phyloP scores from a whole-genome alignment of 306 rosid genomes.

The Lathyrus sativus region DNA sequence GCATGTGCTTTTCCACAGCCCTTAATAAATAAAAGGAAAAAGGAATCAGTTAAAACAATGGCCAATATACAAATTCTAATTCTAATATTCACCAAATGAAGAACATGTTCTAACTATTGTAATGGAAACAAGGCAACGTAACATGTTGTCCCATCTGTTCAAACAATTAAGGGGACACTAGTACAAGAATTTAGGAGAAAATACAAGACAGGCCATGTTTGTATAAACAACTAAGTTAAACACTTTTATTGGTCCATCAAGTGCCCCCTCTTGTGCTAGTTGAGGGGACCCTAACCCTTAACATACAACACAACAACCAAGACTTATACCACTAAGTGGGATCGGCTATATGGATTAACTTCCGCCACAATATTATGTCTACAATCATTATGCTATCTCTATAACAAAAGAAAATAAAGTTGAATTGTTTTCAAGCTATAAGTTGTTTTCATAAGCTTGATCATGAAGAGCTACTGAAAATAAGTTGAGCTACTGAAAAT shows the following conservation, averaged over 20 bases:
- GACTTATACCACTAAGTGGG: too few relatives aligned
- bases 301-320: too few relatives aligned
- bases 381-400: not conserved
- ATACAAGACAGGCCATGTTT: not conserved
- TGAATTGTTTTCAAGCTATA: not conserved
- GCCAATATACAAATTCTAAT: constrained; percentile 3
- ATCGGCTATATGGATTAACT: too few relatives aligned
- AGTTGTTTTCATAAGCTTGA: not conserved
- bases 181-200: not conserved
- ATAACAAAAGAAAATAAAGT: not conserved
- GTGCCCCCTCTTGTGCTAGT: not conserved
- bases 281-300: not conserved
- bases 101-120: not conserved
- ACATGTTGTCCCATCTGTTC: not conserved
- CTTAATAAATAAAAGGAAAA: constrained; percentile 37
- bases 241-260: not conserved
- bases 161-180: not conserved
- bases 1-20: constrained; percentile 80
- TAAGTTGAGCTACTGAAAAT: too few relatives aligned
- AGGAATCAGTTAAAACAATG: constrained; percentile 30
- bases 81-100: constrained; percentile 18
- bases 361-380: too few relatives aligned
- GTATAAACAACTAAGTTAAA: not conserved
- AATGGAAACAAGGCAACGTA: constrained; percentile 3
- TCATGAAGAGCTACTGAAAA: not conserved